A percentile compares a stretch with the other conserved stretches of the same genome.
Conservation (phyloP, 192 early-diverging fungal genomes). For the Umbelopsis sp. region DNA sequence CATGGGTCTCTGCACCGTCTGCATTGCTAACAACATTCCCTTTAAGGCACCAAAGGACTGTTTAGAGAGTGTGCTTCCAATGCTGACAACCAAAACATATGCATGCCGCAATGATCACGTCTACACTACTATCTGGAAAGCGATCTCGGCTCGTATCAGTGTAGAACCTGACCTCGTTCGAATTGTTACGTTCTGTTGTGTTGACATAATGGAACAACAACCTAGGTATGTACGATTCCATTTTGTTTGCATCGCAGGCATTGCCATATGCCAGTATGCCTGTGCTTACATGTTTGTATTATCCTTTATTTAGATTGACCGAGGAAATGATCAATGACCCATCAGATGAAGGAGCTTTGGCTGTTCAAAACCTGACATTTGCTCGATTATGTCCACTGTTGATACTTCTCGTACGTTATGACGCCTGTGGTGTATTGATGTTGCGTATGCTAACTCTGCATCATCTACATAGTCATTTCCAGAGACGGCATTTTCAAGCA, state of each 20-base stretch:
- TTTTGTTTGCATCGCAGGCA: no score
- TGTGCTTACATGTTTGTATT: background rate
- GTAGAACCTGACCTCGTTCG: background rate
- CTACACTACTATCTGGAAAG: background rate
- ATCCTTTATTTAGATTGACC: background rate
- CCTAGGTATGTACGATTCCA: background rate
- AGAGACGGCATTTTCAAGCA: background rate
- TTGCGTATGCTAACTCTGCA: background rate
- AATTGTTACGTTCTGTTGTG: background rate
- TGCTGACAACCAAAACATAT: background rate
- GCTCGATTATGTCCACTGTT: slow-evolving; percentile 14
- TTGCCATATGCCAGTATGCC: background rate
- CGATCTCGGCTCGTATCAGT: background rate
- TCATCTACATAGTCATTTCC: background rate
- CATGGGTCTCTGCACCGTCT: no score
- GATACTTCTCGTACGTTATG: slow-evolving; percentile 5
- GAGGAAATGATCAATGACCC: slow-evolving; percentile 2
- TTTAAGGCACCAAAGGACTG: background rate
- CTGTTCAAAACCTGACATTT: slow-evolving; percentile 17
- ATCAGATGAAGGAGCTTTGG: slow-evolving; percentile 20
- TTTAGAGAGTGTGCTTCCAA: background rate
- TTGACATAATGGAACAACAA: slow-evolving; percentile 12
- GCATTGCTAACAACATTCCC: background rate
- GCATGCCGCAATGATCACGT: background rate
- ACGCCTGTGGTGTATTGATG: background rate